Base-by-base conservation (phyloP, 805 yeast genomes). In the Teunomyces funiuensis region DNA sequence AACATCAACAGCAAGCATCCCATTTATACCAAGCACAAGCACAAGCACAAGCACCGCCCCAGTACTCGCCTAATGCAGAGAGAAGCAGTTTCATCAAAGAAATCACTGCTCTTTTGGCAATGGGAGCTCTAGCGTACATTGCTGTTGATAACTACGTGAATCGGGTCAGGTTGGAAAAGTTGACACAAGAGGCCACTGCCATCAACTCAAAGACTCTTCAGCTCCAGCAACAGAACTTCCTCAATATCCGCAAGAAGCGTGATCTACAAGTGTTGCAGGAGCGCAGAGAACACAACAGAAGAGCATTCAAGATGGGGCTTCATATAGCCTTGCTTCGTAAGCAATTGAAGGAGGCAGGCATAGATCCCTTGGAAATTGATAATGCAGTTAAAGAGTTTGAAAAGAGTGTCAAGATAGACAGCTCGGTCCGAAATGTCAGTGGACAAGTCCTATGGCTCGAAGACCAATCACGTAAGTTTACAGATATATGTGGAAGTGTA, bases 311-410 rank as follows among this genome's bases (percentile, higher is more conserved):
- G 60, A 77, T 83, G 84, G 71, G 76, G 4, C 63, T 83, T 55
- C 91, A 84, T 53, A 72, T 84, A 29, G 88, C 86, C 2, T 57
- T 84, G 59, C 61, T 84, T 25, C 65, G 86, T 38, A 71, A 79
- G 51, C 88, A 84, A 53, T 61, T 84, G 41, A 50, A 60, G 2
- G 84, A 80, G n/a, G 52, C 58, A 3, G 85, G 85, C 0, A 42
- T 73, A 8, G 76, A 74, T n/a, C 88, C 89, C 6, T 73, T 72
- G 6, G 67, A 68, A 6, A 72, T 82, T 11, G 80, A 79, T 1
- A 64, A 66, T 16, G 85, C 80, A 1, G 49, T 77, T 6, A 65
- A 58, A 6, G 82, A 77, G 45, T 83, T 79, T 52, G 85, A 82
- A 47, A 67, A 69, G 37, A 71, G 65, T 41, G 85, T 81, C n/a